Evolutionary conservation across 2,329 filamentous ascomycete genomes (phyloP), one percentile per base, ranked within the genome.

Genomic region (Sarocladium brachiariae): DNA sequence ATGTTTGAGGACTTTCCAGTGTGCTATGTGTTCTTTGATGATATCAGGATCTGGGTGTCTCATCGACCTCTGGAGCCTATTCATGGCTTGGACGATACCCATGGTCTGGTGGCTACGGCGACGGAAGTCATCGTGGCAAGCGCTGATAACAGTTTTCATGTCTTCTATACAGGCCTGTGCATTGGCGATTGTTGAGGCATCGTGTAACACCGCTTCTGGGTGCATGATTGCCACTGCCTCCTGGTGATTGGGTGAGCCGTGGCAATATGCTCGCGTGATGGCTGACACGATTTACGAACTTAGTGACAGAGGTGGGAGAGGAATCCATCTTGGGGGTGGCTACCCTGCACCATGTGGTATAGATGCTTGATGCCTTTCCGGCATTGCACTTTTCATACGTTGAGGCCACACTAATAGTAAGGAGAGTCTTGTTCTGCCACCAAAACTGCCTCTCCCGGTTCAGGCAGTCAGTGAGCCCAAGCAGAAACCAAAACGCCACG

Each of bases 1-100:
- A 24, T 61, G 60, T 50, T 66, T 68, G 37, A 69, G 58, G 5
- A 61, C 56, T 30, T 57, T 54, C 67, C 67, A 69, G n/a, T 23
- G 24, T 13, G 19, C 43, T 21, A 47, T 47, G 4, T 16, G 8
- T 21, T 47, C 43, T 4, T 33, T 10, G 25, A 47, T 23, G 19
- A 47, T 21, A 33, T 47, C 43, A 3, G 27, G 24, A 21, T 47
- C 43, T 43, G 39, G 23, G 13, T 25, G 24, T 45, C 23, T 5
- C 4, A 45, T 25, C 7, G 25, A 10, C 21, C 43, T 24, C 21
- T 21, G 25, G 4, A 59, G 18, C 4, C 38, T 34, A 19, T 51
- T 54, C 25, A 62, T 43, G 3, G 50, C 33, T 4, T 52, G 43
- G 4, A 25, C 14, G 5, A 47, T 21, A 16, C 11, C 27, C 43